These are phyloP conservation scores for Penicillium riverlandense DNA, from an alignment of 495 filamentous ascomycete species.

Conservation along the genomic window DNA sequence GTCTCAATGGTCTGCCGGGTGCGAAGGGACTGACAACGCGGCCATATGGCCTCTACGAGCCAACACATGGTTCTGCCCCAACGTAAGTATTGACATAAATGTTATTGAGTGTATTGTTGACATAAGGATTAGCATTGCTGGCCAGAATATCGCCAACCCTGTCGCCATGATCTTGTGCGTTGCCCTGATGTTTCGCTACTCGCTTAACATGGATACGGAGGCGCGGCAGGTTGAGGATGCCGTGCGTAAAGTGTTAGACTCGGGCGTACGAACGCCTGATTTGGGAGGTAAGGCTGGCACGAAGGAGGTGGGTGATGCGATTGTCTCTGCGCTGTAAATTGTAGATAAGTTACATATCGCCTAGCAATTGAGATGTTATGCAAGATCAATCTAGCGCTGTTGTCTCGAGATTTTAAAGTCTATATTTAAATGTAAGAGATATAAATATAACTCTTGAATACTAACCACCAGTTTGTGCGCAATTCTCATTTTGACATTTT, in stretches of 20 bases:
- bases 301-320: slow-evolving; percentile 73
- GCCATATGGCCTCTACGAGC: slow-evolving; percentile 34
- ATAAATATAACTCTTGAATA: too few species aligned
- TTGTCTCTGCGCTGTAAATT: slow-evolving; percentile 57
- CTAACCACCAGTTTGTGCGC: too few species aligned
- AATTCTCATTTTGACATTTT: too few species aligned
- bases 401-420: too few species aligned
- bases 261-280: slow-evolving; percentile 67
- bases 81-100: slow-evolving; percentile 17
- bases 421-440: too few species aligned
- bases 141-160: slow-evolving; percentile 49
- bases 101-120: not conserved
- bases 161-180: slow-evolving; percentile 79
- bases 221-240: slow-evolving; percentile 72
- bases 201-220: slow-evolving; percentile 65
- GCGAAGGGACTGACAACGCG: slow-evolving; percentile 21
- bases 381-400: too few species aligned
- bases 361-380: too few species aligned
- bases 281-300: slow-evolving; percentile 69
- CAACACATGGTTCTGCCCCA: slow-evolving; percentile 35
- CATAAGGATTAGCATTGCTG: slow-evolving; percentile 21
- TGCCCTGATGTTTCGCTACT: slow-evolving; percentile 90
- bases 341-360: not conserved
- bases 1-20: slow-evolving; percentile 39
- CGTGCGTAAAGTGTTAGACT: slow-evolving; percentile 69